Evolutionary conservation across 805 yeast genomes (phyloP).

Genomic region (Candida namnaoensis): DNA sequence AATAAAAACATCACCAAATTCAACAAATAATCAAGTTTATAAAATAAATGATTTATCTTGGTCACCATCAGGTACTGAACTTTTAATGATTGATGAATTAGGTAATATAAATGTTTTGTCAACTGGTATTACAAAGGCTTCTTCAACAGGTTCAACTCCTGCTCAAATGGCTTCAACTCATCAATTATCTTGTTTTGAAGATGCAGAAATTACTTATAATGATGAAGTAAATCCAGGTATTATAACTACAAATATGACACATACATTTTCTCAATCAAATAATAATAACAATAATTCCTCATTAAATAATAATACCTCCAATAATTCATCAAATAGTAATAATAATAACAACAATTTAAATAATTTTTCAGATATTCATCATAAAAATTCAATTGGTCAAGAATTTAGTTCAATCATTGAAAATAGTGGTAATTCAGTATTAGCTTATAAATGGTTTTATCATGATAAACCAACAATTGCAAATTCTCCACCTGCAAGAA

Average conservation of each 20-base stretch:
- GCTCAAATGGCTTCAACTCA: constrained; percentile 10
- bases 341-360: no score
- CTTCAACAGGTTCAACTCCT: no score
- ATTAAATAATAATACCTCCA: no score
- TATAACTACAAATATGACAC: constrained; percentile 3
- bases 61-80: constrained; percentile 73
- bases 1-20: constrained; percentile 15
- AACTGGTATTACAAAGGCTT: constrained; percentile 35
- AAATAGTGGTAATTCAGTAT: no score
- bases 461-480: constrained; percentile 59
- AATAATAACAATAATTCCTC: constrained; percentile 17
- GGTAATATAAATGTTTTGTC: constrained; percentile 58
- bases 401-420: no score
- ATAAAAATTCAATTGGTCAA: no score
- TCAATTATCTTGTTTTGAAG: constrained; percentile 16
- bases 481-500: constrained; percentile 47
- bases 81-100: constrained; percentile 66
- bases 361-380: no score
- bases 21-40: constrained; percentile 14
- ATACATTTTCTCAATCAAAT: no score
- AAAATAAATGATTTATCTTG: constrained; percentile 47
- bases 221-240: constrained; percentile 24
- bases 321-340: no score
- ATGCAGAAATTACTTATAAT: constrained; percentile 22
- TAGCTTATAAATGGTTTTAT: no score